Evolutionary conservation across 306 rosid genomes (phyloP).

Genomic region (Medicago lupulina): DNA sequence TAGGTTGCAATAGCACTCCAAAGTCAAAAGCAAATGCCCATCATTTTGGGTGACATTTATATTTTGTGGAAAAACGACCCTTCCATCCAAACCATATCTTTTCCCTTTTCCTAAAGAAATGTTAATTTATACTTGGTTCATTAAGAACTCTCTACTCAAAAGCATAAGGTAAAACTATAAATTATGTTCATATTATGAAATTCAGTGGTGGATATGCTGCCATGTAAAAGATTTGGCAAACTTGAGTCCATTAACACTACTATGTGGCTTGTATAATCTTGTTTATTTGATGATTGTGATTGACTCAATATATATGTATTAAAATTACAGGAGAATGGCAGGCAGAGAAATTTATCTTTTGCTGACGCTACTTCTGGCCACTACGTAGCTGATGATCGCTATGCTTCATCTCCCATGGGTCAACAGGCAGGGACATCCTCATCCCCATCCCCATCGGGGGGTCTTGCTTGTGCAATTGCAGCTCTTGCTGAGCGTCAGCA

Average conservation of each 20-base stretch:
- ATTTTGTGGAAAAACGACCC: no score
- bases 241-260: not conserved
- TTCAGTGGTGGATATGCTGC: conserved; percentile 20
- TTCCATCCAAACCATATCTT: no score
- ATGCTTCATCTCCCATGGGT: conserved; percentile 53
- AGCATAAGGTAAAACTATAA: conserved; percentile 2
- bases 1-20: conserved; percentile 3
- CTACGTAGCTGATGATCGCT: conserved; percentile 48
- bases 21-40: not conserved
- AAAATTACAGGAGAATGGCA: conserved; percentile 75
- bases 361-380: conserved; percentile 61
- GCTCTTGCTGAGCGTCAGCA: conserved; percentile 99
- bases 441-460: conserved; percentile 71
- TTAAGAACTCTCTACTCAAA: not conserved
- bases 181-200: conserved; percentile 19
- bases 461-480: conserved; percentile 96
- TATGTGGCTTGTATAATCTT: not conserved
- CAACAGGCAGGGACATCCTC: conserved; percentile 71
- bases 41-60: no score
- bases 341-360: conserved; percentile 58
- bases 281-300: conserved; percentile 32
- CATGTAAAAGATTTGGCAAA: conserved; percentile 8
- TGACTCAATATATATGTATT: conserved; percentile 19
- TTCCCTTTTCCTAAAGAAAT: no score
- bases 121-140: not conserved